phyloP scores from a whole-genome alignment of 768 basidiomycete genomes.

The Xerocomellus amylosporus region DNA sequence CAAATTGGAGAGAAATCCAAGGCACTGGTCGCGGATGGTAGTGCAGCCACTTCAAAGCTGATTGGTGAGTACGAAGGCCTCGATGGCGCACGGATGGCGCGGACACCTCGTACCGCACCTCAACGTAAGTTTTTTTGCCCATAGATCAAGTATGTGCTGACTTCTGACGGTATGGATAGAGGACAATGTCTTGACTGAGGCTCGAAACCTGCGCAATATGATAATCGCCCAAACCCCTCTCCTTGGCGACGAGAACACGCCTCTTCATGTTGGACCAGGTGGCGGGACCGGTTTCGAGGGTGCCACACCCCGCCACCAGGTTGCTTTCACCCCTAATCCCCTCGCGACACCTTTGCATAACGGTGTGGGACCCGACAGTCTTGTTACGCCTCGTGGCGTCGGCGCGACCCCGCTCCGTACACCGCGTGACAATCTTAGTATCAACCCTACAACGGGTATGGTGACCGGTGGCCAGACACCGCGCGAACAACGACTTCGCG shows the following conservation, averaged over 20 bases:
- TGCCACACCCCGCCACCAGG: slow-evolving; percentile 89
- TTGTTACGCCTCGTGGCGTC: slow-evolving; percentile 54
- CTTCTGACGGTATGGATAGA: slow-evolving; percentile 45
- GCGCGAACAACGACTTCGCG: slow-evolving; percentile 64
- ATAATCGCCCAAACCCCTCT: slow-evolving; percentile 89
- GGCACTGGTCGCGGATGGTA: slow-evolving; percentile 76
- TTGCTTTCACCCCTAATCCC: slow-evolving; percentile 94
- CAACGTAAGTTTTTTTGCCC: slow-evolving; percentile 62
- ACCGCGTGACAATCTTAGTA: slow-evolving; percentile 90
- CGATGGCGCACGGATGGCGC: slow-evolving; percentile 83
- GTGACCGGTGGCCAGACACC: slow-evolving; percentile 66
- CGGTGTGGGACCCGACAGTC: slow-evolving; percentile 42
- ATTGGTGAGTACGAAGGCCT: slow-evolving; percentile 92
- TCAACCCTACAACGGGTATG: slow-evolving; percentile 71
- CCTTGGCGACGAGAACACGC: slow-evolving; percentile 96
- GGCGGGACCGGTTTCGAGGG: slow-evolving; percentile 92
- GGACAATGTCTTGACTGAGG: slow-evolving; percentile 93
- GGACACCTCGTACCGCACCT: slow-evolving; percentile 92
- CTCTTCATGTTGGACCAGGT: slow-evolving; percentile 68
- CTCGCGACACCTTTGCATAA: slow-evolving; percentile 78
- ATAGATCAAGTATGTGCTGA: slow-evolving; percentile 9
- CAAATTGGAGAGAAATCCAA: slow-evolving; percentile 88
- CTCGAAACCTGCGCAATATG: slow-evolving; percentile 94
- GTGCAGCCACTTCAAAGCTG: slow-evolving; percentile 80
- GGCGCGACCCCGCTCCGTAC: slow-evolving; percentile 85